Base-by-base conservation (phyloP, 2,329 filamentous ascomycete species). In the Aspergillaceae sp. region DNA sequence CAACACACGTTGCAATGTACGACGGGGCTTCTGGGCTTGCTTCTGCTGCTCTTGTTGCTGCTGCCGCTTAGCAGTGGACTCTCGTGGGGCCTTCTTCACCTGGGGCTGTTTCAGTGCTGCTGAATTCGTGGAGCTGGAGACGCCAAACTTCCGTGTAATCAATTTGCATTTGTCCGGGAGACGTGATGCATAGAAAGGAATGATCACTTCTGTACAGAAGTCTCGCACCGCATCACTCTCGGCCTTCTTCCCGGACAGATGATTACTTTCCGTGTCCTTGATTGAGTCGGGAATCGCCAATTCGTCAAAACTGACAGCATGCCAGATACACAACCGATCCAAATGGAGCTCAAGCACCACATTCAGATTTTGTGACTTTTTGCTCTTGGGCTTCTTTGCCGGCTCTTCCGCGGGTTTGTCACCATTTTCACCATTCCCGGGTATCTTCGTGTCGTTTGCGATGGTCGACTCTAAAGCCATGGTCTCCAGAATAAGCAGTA, bases 301-400 rank as follows among this genome's bases (percentile, higher is more conserved):
- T 29, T 71, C 70, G 29, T 67, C 67, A 33, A 65, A 58, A 47
- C 62, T 67, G 42, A 75, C 68, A 28, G 71, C 66, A 55, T 75
- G 71, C 73, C 73, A 75, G 44, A 75, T 75, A 49, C 72, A 74
- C 28, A 75, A 58, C 45, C 72, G 62, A 48, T 75, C 73, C 10
- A 74, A 56, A 28, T 74, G 65, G 1, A 74, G 59, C 45, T 75
- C 73, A 11, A 75, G 61, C 27, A 73, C 59, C 4, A 67, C 59
- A 38, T 63, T 59, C 32, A 74, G 51, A 54, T 74, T 66, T 41
- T 69, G 68, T 6, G 57, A 51, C 46, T 70, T 73, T 49, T 69
- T 72, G 7, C 49, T 34, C 41, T 58, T 67, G 29, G 55, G 42
- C 46, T 59, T 59, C 43, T 56, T 61, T 10, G 49, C 29, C 11